phyloP scores from a whole-genome alignment of 169 alveolate species.

The Plasmodium yoelii region DNA sequence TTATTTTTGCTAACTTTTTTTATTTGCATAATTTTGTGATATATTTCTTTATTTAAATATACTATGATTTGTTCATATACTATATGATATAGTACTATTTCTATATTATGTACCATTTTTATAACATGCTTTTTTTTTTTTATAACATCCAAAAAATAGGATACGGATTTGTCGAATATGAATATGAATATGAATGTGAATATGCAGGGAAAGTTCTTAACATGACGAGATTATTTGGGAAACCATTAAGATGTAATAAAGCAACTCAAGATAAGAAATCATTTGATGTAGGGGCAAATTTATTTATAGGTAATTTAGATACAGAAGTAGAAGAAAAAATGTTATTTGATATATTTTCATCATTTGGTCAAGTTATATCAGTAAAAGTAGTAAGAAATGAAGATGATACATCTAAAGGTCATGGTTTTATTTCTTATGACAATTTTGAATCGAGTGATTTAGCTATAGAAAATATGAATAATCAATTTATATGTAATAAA shows the following conservation, averaged over 20 bases:
- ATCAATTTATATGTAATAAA: conserved; percentile 95
- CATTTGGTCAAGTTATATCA: conserved; percentile 95
- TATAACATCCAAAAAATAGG: conserved; percentile 80
- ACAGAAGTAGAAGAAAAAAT: conserved; percentile 97
- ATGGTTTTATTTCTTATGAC: conserved; percentile 98
- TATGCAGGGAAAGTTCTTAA: conserved; percentile 98
- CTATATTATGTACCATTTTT: too few relatives aligned
- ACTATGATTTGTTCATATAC: too few relatives aligned
- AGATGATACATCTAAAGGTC: conserved; percentile 93
- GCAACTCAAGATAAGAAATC: conserved; percentile 98
- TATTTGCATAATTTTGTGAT: neutral
- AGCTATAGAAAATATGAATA: conserved; percentile 97
- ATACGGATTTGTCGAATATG: conserved; percentile 98
- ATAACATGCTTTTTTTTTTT: too few relatives aligned
- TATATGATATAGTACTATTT: too few relatives aligned
- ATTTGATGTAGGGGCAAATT: conserved; percentile 98
- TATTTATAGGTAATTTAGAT: conserved; percentile 98
- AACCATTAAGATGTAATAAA: conserved; percentile 97
- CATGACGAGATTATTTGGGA: conserved; percentile 96
- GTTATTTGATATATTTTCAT: conserved; percentile 96
- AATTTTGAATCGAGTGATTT: conserved; percentile 98
- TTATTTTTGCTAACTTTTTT: neutral
- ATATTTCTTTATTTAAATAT: neutral
- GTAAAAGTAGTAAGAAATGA: conserved; percentile 95
- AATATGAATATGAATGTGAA: conserved; percentile 97